These are phyloP conservation scores for Geotrichum australiense DNA, from an alignment of 1,139 yeast genomes.

Conservation along the genomic window DNA sequence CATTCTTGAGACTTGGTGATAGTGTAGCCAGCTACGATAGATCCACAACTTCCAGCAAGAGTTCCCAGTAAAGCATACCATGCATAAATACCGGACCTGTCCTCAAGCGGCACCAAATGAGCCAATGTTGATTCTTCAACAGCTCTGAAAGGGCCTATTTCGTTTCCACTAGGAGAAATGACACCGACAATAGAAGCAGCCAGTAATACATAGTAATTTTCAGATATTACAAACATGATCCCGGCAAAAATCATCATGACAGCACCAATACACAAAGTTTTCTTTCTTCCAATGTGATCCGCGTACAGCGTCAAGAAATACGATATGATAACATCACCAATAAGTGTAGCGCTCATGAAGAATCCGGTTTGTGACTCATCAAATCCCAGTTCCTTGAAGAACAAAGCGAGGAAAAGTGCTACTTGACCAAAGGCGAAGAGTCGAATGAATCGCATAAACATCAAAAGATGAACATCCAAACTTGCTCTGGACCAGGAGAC, in stretches of 20 bases:
- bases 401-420: constrained; percentile 62
- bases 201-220: constrained; percentile 50
- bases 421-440: constrained; percentile 76
- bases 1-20: constrained; percentile 39
- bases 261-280: constrained; percentile 59
- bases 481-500: constrained; percentile 13
- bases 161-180: constrained; percentile 86
- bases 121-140: constrained; percentile 85
- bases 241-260: constrained; percentile 69
- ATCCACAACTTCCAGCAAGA: constrained; percentile 70
- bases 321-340: constrained; percentile 15
- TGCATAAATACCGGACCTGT: constrained; percentile 71
- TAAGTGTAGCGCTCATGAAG: constrained; percentile 62
- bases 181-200: constrained; percentile 62
- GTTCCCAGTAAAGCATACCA: constrained; percentile 62
- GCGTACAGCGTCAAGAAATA: constrained; percentile 58
- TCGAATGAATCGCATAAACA: constrained; percentile 65
- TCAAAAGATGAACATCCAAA: constrained; percentile 55
- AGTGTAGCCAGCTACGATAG: constrained; percentile 55
- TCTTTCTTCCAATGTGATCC: constrained; percentile 64
- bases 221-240: constrained; percentile 47
- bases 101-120: constrained; percentile 60
- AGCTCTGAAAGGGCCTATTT: constrained; percentile 87
- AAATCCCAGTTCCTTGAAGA: constrained; percentile 50
- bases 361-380: constrained; percentile 58